phyloP scores from a whole-genome alignment of 116 monocot genomes.

The Zostera marina region DNA sequence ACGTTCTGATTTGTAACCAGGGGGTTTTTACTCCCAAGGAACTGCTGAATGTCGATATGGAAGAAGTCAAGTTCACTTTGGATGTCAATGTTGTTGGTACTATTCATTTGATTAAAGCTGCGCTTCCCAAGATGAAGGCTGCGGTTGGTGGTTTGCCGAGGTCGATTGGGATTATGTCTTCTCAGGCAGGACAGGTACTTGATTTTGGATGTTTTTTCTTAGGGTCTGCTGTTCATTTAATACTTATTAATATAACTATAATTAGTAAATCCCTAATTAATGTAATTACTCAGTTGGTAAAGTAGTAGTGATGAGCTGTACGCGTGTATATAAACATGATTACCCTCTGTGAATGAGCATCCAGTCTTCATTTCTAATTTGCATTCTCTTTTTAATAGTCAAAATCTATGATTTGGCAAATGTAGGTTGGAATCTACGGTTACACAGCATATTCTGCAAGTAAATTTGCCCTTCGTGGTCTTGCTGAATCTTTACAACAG shows the following conservation, averaged over 20 bases:
- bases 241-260: not conserved
- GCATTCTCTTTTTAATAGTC: not conserved
- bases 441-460: conserved; percentile 22
- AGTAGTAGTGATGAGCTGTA: too few species aligned
- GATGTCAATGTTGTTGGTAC: conserved; percentile 40
- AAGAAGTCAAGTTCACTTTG: conserved; percentile 25
- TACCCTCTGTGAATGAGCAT: too few species aligned
- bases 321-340: too few species aligned
- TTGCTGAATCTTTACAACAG: conserved; percentile 22
- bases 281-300: too few species aligned
- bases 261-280: too few species aligned
- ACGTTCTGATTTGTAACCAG: conserved; percentile 44
- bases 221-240: not conserved
- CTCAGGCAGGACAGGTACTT: conserved; percentile 39
- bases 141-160: conserved; percentile 7
- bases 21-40: conserved; percentile 24
- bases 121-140: conserved; percentile 24
- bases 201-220: not conserved
- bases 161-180: conserved; percentile 36
- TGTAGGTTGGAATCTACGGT: conserved; percentile 11
- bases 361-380: too few species aligned
- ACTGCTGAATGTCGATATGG: conserved; percentile 27
- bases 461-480: conserved; percentile 22
- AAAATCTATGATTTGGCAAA: not conserved
- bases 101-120: conserved; percentile 35